These are phyloP conservation scores for Gossypium stocksii DNA, from an alignment of 345 rosid species.

Conservation along the genomic window DNA sequence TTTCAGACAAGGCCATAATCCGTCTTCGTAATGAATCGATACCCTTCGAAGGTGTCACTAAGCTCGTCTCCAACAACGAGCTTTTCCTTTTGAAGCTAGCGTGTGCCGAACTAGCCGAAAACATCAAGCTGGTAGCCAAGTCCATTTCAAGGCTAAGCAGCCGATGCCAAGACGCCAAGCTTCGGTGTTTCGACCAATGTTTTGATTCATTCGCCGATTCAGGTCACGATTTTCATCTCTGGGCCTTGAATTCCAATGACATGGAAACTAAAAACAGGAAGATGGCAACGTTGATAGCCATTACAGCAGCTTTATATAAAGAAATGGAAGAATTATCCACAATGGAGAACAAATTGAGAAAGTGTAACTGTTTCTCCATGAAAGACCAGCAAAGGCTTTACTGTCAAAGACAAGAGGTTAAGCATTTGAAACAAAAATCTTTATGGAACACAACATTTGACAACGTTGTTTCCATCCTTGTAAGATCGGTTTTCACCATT, in stretches of 20 bases:
- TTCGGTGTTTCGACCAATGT: constrained; percentile 44
- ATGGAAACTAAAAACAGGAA: constrained; percentile 64
- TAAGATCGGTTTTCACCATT: constrained; percentile 57
- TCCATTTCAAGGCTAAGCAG: constrained; percentile 58
- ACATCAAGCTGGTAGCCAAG: constrained; percentile 44
- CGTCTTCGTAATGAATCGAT: constrained; percentile 59
- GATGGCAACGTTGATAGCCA: constrained; percentile 66
- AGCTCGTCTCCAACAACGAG: constrained; percentile 81
- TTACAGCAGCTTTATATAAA: constrained; percentile 61
- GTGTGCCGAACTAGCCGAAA: constrained; percentile 76
- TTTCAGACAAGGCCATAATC: constrained; percentile 62
- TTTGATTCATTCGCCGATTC: constrained; percentile 63
- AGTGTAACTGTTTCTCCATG: constrained; percentile 21
- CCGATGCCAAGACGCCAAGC: constrained; percentile 43
- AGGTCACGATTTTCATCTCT: constrained; percentile 54
- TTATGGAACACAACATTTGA: constrained; percentile 85
- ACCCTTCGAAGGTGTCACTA: constrained; percentile 68
- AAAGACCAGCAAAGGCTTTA: constrained; percentile 53
- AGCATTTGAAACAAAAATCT: constrained; percentile 74
- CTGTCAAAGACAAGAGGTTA: constrained; percentile 74
- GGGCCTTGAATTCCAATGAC: constrained; percentile 61
- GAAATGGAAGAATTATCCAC: constrained; percentile 78
- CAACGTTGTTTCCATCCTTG: constrained; percentile 50
- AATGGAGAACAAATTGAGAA: constrained; percentile 51
- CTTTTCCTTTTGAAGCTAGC: constrained; percentile 72